These are phyloP conservation scores for Exophiala aquamarina DNA, from an alignment of 2,329 filamentous ascomycete genomes.

Conservation along the genomic window DNA sequence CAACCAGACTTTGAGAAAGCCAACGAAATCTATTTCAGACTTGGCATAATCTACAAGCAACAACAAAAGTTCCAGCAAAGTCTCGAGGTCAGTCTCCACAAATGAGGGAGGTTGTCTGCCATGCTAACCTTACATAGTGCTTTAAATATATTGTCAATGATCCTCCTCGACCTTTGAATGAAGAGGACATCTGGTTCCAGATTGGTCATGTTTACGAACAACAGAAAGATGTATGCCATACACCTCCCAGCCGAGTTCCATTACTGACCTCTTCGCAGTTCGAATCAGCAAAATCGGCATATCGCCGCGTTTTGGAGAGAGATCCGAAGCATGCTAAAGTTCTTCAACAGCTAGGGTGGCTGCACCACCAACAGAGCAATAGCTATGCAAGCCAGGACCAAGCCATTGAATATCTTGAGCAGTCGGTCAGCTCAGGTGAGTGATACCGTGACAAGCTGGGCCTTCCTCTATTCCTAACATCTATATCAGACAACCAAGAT, in stretches of 20 bases:
- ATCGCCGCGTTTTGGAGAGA: slow-evolving; percentile 87
- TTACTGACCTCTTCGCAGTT: slow-evolving; percentile 61
- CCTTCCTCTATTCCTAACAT: slow-evolving; percentile 7
- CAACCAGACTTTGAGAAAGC: slow-evolving; percentile 97
- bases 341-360: slow-evolving; percentile 93
- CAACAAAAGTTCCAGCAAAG: slow-evolving; percentile 91
- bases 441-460: slow-evolving; percentile 15
- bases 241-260: slow-evolving; percentile 1
- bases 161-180: slow-evolving; percentile 85
- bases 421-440: slow-evolving; percentile 89
- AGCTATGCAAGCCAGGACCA: slow-evolving; percentile 91
- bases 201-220: slow-evolving; percentile 99
- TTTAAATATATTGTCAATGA: slow-evolving; percentile 98
- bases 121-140: slow-evolving; percentile 59
- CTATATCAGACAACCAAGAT: slow-evolving; percentile 74
- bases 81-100: slow-evolving; percentile 66
- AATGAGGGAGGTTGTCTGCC: slow-evolving; percentile 7
- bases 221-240: slow-evolving; percentile 86
- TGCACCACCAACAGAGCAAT: slow-evolving; percentile 93
- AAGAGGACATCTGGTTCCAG: slow-evolving; percentile 99
- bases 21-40: slow-evolving; percentile 96
- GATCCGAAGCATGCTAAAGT: slow-evolving; percentile 98
- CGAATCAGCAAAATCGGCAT: slow-evolving; percentile 87
- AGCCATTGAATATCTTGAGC: slow-evolving; percentile 95
- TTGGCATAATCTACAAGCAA: slow-evolving; percentile 99